These are phyloP conservation scores for Acacia confusa DNA, from an alignment of 306 rosid species.

Conservation along the genomic window DNA sequence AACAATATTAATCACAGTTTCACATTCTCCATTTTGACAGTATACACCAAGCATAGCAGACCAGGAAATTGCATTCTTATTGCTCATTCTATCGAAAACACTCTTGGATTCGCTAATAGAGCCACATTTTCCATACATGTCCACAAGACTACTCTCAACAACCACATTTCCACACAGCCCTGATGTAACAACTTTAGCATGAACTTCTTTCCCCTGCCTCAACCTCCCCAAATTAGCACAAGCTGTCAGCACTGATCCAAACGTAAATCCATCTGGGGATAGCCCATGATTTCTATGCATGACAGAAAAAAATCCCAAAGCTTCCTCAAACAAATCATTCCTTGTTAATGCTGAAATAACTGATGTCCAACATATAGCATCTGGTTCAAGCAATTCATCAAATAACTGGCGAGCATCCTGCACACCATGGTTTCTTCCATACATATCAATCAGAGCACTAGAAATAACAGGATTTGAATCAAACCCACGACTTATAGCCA, in stretches of 20 bases:
- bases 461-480: constrained; percentile 45
- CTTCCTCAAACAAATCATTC: constrained; percentile 64
- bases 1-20: constrained; percentile 59
- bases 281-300: constrained; percentile 55
- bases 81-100: constrained; percentile 67
- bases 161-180: constrained; percentile 70
- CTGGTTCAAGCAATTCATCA: constrained; percentile 65
- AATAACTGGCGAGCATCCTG: constrained; percentile 59
- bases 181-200: constrained; percentile 55
- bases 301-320: constrained; percentile 48
- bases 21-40: constrained; percentile 68
- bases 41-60: constrained; percentile 78
- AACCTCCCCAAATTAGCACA: constrained; percentile 72
- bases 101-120: constrained; percentile 39
- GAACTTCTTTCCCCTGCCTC: constrained; percentile 71
- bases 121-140: constrained; percentile 95
- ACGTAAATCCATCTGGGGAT: constrained; percentile 66
- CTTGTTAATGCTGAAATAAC: constrained; percentile 62
- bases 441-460: constrained; percentile 74
- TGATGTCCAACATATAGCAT: constrained; percentile 71
- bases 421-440: constrained; percentile 50
- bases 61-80: constrained; percentile 71
- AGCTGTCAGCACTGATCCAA: constrained; percentile 70
- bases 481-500: constrained; percentile 59
- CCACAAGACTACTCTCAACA: constrained; percentile 86